These are phyloP conservation scores for Nigrospora osmanthi DNA, from an alignment of 2,329 filamentous ascomycete species.

Conservation along the genomic window DNA sequence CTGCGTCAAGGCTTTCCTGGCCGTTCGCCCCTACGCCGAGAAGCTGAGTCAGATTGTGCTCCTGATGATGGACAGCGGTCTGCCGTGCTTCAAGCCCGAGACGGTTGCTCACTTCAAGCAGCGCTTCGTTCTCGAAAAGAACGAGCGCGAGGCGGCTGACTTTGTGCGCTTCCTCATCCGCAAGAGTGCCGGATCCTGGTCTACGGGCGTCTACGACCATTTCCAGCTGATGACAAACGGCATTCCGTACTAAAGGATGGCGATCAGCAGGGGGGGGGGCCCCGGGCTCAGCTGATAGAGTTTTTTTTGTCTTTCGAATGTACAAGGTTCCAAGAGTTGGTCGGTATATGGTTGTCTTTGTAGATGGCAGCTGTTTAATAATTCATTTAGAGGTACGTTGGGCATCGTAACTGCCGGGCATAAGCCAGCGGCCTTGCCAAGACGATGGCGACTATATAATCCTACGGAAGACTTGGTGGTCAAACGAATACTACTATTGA, in stretches of 20 bases:
- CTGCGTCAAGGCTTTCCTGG: slow-evolving; percentile 90
- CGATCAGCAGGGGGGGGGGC: too few species aligned
- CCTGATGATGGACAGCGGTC: slow-evolving; percentile 90
- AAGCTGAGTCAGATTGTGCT: slow-evolving; percentile 85
- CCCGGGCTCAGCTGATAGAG: too few species aligned
- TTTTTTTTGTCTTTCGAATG: too few species aligned
- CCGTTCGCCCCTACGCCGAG: slow-evolving; percentile 75
- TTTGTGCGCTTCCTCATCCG: slow-evolving; percentile 86
- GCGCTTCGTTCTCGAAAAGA: slow-evolving; percentile 86
- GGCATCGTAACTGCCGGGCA: too few species aligned
- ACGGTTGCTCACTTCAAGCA: slow-evolving; percentile 89
- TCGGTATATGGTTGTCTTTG: too few species aligned
- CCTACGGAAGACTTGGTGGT: too few species aligned
- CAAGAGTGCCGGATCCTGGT: slow-evolving; percentile 85
- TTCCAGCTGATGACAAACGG: slow-evolving; percentile 97
- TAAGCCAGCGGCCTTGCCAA: too few species aligned
- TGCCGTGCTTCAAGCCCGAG: slow-evolving; percentile 97
- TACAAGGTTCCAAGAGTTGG: too few species aligned
- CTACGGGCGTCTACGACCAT: slow-evolving; percentile 92
- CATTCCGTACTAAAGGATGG: slow-evolving; percentile 68
- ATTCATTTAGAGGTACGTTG: too few species aligned
- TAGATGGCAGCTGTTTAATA: too few species aligned
- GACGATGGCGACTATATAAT: too few species aligned
- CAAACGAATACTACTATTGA: too few species aligned
- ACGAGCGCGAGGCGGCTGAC: slow-evolving; percentile 85